Evolutionary conservation across 306 rosid genomes (phyloP).

Genomic region (Cucurbita moschata): DNA sequence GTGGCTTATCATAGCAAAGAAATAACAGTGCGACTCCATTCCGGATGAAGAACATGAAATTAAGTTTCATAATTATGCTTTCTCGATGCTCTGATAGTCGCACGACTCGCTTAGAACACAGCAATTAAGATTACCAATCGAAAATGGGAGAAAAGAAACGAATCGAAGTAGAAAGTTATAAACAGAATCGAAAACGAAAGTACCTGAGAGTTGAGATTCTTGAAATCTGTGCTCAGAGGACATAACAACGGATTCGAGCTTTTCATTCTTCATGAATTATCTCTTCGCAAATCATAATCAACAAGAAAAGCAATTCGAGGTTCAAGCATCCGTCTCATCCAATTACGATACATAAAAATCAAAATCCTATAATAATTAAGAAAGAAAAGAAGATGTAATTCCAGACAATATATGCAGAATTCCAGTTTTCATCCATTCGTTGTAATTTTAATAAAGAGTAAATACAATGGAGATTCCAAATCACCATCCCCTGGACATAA

Average conservation of each 20-base stretch:
- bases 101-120: not conserved
- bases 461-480: not conserved
- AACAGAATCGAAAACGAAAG: not conserved
- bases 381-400: no score
- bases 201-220: conserved; percentile 11
- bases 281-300: not conserved
- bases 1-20: not conserved
- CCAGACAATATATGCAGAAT: no score
- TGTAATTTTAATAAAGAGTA: no score
- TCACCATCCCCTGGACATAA: not conserved
- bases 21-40: not conserved
- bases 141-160: not conserved
- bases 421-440: no score
- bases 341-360: no score
- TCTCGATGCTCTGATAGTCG: not conserved
- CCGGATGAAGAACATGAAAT: not conserved
- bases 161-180: not conserved
- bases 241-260: not conserved
- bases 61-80: not conserved
- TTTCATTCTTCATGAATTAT: not conserved
- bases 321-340: no score
- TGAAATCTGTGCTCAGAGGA: not conserved
- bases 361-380: no score
- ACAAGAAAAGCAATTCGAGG: no score
- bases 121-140: not conserved